Conservation (phyloP, 345 rosid genomes). For the Brassica rapa region DNA sequence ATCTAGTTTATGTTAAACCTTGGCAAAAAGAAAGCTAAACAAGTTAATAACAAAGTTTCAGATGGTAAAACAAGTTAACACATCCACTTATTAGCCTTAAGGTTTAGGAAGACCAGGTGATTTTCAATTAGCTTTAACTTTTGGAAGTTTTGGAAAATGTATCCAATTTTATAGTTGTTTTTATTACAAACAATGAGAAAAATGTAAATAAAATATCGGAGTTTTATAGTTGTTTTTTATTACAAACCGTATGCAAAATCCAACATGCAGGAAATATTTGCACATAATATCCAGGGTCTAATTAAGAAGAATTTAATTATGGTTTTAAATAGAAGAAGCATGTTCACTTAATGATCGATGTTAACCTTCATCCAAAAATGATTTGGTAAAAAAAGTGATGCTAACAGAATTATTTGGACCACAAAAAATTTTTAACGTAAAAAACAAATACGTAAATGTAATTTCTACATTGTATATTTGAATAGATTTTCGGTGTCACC, state of each 20-base stretch:
- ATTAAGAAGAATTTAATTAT: neutral
- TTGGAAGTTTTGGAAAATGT: neutral
- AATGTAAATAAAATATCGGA: neutral
- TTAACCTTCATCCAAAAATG: neutral
- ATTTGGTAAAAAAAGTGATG: neutral
- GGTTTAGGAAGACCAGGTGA: neutral
- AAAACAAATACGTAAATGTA: neutral
- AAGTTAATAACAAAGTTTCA: too few species aligned
- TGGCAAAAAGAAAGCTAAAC: too few species aligned
- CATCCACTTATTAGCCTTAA: too few species aligned
- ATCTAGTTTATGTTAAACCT: too few species aligned
- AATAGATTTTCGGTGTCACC: neutral
- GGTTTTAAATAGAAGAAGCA: neutral
- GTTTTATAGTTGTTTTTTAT: neutral
- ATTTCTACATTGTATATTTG: neutral
- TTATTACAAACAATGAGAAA: neutral
- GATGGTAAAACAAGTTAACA: too few species aligned
- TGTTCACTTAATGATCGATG: neutral
- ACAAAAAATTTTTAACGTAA: too few species aligned
- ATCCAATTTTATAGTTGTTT: neutral
- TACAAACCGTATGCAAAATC: too few species aligned
- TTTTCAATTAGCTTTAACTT: neutral
- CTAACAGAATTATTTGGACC: neutral
- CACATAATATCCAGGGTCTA: neutral
- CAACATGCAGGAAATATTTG: too few species aligned